A percentile compares a stretch with the other conserved stretches of the same genome.
phyloP scores from a whole-genome alignment of 2,329 filamentous ascomycete species.

The Gaeumannomyces sp. region DNA sequence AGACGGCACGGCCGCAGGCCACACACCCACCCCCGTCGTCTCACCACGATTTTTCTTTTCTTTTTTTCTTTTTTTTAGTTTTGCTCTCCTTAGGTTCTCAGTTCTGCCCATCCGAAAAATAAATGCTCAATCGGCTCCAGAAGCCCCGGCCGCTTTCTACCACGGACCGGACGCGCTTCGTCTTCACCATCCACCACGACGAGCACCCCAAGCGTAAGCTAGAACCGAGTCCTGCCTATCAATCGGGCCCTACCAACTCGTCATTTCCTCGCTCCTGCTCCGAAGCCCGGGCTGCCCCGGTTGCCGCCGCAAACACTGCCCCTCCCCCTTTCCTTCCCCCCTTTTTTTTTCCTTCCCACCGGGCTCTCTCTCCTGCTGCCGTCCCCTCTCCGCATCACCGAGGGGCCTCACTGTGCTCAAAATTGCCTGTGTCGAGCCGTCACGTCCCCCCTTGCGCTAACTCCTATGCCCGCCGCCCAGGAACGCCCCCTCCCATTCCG shows the following conservation, averaged over 20 bases:
- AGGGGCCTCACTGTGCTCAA: background rate
- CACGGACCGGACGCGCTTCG: constrained; percentile 12
- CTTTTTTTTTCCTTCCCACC: background rate
- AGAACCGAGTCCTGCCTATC: background rate
- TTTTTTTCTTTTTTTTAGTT: too few species aligned
- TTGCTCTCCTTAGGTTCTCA: background rate
- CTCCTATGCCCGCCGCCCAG: background rate
- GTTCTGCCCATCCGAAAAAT: background rate
- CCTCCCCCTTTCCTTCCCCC: background rate
- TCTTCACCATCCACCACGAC: constrained; percentile 22
- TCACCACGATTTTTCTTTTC: background rate
- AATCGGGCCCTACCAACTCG: too few species aligned
- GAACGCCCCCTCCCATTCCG: background rate
- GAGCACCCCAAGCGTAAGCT: constrained; percentile 1
- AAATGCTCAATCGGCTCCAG: constrained; percentile 23
- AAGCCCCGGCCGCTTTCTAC: constrained; percentile 21
- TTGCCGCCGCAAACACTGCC: background rate
- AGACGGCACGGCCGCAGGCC: background rate
- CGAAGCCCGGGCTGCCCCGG: background rate
- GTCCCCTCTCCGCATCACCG: background rate
- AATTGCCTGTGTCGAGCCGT: background rate
- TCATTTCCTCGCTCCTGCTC: background rate
- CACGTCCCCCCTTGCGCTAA: background rate
- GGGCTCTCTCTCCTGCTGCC: too few species aligned
- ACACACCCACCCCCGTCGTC: background rate